These are phyloP conservation scores for Sporormia fimetaria DNA, from an alignment of 495 filamentous ascomycete genomes.

Conservation along the genomic window DNA sequence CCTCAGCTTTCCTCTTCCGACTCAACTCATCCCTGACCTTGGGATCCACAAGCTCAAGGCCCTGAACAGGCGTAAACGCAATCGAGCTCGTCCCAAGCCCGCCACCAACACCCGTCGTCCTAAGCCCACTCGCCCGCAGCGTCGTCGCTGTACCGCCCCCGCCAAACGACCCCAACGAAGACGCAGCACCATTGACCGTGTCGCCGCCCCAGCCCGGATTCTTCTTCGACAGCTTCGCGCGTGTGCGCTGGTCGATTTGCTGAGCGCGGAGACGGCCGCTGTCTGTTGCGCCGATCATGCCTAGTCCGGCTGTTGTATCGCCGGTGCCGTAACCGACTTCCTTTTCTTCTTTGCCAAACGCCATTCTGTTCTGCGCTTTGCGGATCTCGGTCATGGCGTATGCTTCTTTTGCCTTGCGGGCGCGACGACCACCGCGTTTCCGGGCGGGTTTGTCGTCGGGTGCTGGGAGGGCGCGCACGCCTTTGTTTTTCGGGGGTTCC, in stretches of 20 bases:
- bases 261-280: conserved; percentile 75
- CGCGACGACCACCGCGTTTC: conserved; percentile 85
- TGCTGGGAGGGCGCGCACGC: conserved; percentile 74
- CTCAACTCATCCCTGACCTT: conserved; percentile 66
- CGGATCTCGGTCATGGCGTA: conserved; percentile 93
- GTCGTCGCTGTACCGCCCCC: conserved; percentile 51
- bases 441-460: conserved; percentile 91
- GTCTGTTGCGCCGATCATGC: conserved; percentile 85
- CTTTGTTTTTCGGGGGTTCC: conserved; percentile 86
- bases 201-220: conserved; percentile 87
- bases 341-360: conserved; percentile 89
- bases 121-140: conserved; percentile 60
- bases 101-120: conserved; percentile 62
- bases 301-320: conserved; percentile 75
- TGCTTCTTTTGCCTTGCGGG: conserved; percentile 92
- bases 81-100: conserved; percentile 66
- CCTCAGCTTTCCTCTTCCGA: conserved; percentile 81
- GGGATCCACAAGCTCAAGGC: conserved; percentile 89
- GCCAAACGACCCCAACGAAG: conserved; percentile 68
- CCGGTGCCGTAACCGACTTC: conserved; percentile 88
- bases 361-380: conserved; percentile 93
- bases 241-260: conserved; percentile 86
- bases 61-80: conserved; percentile 89
- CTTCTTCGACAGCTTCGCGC: conserved; percentile 85
- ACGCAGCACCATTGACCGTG: conserved; percentile 45